These are phyloP conservation scores for Hippophae gyantsensis DNA, from an alignment of 306 rosid species.

Conservation along the genomic window DNA sequence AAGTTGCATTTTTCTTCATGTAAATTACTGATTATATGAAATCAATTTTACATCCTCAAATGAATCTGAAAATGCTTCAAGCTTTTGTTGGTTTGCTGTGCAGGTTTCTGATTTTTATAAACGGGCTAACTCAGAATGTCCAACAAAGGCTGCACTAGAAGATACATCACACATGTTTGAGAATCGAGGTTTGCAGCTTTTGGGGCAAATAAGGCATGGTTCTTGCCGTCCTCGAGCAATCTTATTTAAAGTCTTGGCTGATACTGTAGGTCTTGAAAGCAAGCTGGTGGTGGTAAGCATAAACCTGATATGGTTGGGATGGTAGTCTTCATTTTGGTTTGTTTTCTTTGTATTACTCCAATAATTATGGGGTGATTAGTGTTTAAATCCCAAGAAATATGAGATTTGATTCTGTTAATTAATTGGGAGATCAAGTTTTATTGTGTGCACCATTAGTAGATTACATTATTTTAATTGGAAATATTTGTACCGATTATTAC, in stretches of 20 bases:
- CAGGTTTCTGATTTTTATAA: slow-evolving; percentile 89
- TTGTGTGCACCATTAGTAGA: no score
- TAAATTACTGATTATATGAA: not conserved
- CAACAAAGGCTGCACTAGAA: slow-evolving; percentile 77
- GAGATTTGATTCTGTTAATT: no score
- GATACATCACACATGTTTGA: slow-evolving; percentile 76
- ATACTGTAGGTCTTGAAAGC: slow-evolving; percentile 96
- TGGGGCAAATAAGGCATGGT: slow-evolving; percentile 91
- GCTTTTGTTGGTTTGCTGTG: slow-evolving; percentile 16
- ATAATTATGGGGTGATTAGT: not conserved
- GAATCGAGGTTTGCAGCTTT: slow-evolving; percentile 76
- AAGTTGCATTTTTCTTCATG: no score
- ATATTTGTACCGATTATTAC: no score
- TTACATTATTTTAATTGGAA: no score
- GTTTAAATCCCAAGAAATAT: no score
- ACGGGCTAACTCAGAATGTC: slow-evolving; percentile 79
- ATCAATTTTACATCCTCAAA: not conserved
- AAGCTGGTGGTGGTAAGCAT: slow-evolving; percentile 81
- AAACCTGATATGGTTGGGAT: slow-evolving; percentile 16
- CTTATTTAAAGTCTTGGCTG: slow-evolving; percentile 89
- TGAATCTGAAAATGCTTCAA: not conserved
- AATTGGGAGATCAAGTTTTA: no score
- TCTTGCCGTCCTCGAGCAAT: slow-evolving; percentile 92
- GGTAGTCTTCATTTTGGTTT: slow-evolving; percentile 4
- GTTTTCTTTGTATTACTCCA: not conserved